Base-by-base conservation (phyloP, 2,329 filamentous ascomycete genomes). In the Xylaria sp. region DNA sequence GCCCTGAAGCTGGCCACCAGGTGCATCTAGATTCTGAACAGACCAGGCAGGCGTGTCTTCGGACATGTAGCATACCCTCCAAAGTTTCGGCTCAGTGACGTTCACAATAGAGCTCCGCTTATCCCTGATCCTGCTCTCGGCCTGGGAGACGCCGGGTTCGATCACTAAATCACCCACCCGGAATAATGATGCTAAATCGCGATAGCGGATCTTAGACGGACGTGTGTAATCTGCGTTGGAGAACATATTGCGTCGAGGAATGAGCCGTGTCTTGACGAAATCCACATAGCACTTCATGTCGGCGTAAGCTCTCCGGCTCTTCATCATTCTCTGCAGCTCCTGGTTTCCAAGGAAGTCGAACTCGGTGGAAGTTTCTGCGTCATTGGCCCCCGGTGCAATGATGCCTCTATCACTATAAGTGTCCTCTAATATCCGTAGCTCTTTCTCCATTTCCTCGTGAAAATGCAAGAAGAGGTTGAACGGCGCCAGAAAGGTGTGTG, bases 241-340 rank as follows among this genome's bases (percentile, higher is more conserved):
- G 32, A 68, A 71, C 65, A 71, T 71, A 44, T 66, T 63, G 23
- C 63, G 67, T 35, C 65, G 69, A 50, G 69, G 62, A 18, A 71
- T 64, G 29, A 71, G 58, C 27, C 68, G 61, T 3, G 61, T 59
- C n/a, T 61, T 68, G 53, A 71, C 61, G 55, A 71, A 71, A 48
- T 71, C 55, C 55, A 71, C 69, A 16, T 69, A 71, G 6, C 69
- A 71, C 32, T 70, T 69, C 67, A 71, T 65, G 5, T 71, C 69
- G 16, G 59, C 69, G 32, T 71, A 70, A 42, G 69, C 69, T 55
- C 68, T 69, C 40, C 67, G 69, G 48, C 64, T 71, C 54, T 29
- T 68, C 67, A 71, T 71, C 67, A 71, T 63, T 2, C 53, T 29
- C 37, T 70, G 61, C 29, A 71, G 50, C 53, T 71, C 69, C 23